phyloP scores from a whole-genome alignment of 1,284 basidiomycete species.

The Puccinia hordei region DNA sequence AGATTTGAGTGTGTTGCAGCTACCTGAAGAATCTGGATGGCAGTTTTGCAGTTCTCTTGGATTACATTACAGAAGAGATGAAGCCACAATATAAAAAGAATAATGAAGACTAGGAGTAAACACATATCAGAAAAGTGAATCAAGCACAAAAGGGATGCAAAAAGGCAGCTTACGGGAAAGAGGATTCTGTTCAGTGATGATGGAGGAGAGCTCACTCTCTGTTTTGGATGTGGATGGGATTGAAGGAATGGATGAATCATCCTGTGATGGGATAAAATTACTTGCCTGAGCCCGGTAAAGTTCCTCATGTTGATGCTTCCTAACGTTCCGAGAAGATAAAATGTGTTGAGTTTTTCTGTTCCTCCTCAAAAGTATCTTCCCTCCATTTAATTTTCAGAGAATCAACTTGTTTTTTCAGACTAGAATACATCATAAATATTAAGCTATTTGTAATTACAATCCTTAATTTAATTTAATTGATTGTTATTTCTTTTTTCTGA shows the following conservation, averaged over 20 bases:
- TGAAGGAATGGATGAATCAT: background rate
- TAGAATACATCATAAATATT: too few species aligned
- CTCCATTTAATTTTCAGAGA: too few species aligned
- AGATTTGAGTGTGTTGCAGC: background rate
- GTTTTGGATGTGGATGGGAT: background rate
- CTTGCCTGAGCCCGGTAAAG: background rate
- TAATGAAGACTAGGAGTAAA: too few species aligned
- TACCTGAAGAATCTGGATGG: background rate
- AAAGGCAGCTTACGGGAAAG: background rate
- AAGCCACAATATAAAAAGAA: too few species aligned
- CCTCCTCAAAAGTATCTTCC: too few species aligned
- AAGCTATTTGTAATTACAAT: too few species aligned
- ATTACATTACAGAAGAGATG: slow-evolving; percentile 39
- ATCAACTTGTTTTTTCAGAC: too few species aligned
- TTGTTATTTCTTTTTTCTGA: too few species aligned
- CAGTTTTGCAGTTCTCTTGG: slow-evolving; percentile 22
- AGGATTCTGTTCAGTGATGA: background rate
- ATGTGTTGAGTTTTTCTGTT: background rate
- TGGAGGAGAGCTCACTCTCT: background rate
- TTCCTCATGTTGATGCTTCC: background rate
- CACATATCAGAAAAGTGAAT: background rate
- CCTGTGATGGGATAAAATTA: background rate
- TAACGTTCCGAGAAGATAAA: background rate
- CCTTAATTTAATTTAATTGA: too few species aligned
- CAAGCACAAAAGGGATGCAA: background rate